phyloP scores from a whole-genome alignment of 176 grass and related monocot genomes.

The Triticum aestivum region IWGSC_CS_RefSeq_v2.1 NC_057807.1:269106224-269106723 shows the following conservation, averaged over 20 bases:
- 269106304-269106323: background rate
- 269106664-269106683: conserved; percentile 91
- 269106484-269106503: background rate
- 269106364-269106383: background rate
- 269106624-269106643: conserved; percentile 71
- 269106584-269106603: conserved; percentile 66
- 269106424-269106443: background rate
- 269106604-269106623: conserved; percentile 61
- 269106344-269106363: background rate
- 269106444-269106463: background rate
- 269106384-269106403: background rate
- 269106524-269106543: conserved; percentile 52
- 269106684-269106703: conserved; percentile 54
- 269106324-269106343: background rate
- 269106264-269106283: background rate
- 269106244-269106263: background rate
- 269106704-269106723: conserved; percentile 40
- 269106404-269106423: background rate
- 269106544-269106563: conserved; percentile 83
- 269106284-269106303: background rate
- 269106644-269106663: conserved; percentile 62
- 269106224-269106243: background rate
- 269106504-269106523: background rate
- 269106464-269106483: background rate
- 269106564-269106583: conserved; percentile 70